Percentiles rank a stretch among this genome's conserved stretches.
Conservation (phyloP, 75 land plant species). For the Picea sitchensis region DNA sequence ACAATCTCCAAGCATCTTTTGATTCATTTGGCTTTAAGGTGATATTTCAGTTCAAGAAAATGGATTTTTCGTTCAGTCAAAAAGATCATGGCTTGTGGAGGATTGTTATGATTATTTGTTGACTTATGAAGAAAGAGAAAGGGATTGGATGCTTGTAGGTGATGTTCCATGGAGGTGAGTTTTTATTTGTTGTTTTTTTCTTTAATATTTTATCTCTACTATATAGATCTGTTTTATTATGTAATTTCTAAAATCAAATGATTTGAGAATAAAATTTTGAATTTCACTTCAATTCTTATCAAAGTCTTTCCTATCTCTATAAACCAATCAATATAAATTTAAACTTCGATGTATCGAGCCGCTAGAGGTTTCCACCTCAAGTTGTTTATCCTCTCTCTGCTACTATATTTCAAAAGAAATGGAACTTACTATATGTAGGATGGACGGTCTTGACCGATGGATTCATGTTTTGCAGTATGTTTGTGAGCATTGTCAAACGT, state of each 20-base stretch:
- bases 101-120: slow-evolving; percentile 60
- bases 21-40: background rate
- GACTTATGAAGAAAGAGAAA: slow-evolving; percentile 83
- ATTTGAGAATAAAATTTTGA: no score
- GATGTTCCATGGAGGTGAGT: slow-evolving; percentile 92
- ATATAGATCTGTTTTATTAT: background rate
- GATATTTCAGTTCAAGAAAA: background rate
- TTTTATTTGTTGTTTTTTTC: background rate
- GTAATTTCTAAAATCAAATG: no score
- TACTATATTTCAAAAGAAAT: no score
- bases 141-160: slow-evolving; percentile 91
- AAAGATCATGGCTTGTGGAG: background rate
- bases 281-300: background rate
- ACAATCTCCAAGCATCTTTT: background rate
- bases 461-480: slow-evolving; percentile 16
- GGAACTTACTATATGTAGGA: background rate
- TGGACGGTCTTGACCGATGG: background rate
- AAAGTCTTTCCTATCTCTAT: background rate
- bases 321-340: no score
- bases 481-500: slow-evolving; percentile 22
- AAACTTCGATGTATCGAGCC: no score
- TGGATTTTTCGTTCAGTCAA: background rate
- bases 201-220: background rate
- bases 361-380: no score
- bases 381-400: no score